phyloP scores from a whole-genome alignment of 2,329 filamentous ascomycete species.

The Beauveria bassiana region DNA sequence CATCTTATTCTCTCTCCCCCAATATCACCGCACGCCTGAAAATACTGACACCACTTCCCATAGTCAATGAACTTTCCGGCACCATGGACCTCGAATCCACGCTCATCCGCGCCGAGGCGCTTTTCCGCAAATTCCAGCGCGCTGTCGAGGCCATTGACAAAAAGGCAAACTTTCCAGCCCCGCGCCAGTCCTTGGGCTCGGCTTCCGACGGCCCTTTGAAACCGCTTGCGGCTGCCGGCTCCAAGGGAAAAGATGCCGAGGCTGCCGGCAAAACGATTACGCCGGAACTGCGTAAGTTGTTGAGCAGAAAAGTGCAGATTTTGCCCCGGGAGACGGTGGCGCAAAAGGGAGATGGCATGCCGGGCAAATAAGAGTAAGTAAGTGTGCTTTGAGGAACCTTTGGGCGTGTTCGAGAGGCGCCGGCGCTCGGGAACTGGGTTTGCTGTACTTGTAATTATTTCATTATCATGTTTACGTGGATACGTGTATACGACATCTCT shows the following conservation, averaged over 20 bases:
- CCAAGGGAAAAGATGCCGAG: slow-evolving; percentile 32
- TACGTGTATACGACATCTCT: background rate
- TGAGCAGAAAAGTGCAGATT: slow-evolving; percentile 41
- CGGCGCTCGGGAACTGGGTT: background rate
- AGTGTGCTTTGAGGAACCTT: background rate
- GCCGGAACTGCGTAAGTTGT: slow-evolving; percentile 46
- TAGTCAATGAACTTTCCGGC: slow-evolving; percentile 89
- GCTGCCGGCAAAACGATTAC: slow-evolving; percentile 38
- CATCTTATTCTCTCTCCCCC: background rate
- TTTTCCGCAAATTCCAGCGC: slow-evolving; percentile 82
- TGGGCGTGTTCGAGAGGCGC: background rate
- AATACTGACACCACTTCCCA: background rate
- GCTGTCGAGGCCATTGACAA: slow-evolving; percentile 89
- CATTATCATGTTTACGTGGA: background rate
- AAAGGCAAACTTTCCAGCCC: slow-evolving; percentile 73
- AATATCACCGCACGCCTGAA: background rate
- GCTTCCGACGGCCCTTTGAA: background rate
- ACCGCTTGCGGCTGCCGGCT: slow-evolving; percentile 13
- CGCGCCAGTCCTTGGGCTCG: slow-evolving; percentile 14
- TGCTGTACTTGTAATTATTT: background rate
- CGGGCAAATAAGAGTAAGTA: slow-evolving; percentile 16
- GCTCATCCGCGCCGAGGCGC: slow-evolving; percentile 75
- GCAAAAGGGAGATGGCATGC: slow-evolving; percentile 29
- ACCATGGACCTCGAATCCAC: slow-evolving; percentile 87
- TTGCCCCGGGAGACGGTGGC: slow-evolving; percentile 30